Evolutionary conservation across 2,329 filamentous ascomycete species (phyloP), one percentile per base, ranked within the genome.

Genomic region (Berkeleyomyces rouxiae): DNA sequence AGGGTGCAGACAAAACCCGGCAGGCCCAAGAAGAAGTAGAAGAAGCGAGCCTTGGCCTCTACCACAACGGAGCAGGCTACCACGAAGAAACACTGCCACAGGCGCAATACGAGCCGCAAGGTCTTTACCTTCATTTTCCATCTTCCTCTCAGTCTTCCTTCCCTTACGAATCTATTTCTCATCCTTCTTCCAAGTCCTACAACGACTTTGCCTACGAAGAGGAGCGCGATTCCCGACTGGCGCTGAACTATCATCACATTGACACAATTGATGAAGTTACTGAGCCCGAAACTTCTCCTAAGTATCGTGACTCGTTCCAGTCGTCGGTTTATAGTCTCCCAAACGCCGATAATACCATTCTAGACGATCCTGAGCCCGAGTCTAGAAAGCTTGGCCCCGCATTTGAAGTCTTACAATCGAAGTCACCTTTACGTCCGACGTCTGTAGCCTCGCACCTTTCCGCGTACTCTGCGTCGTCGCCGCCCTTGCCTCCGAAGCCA

Each of bases 381-480:
- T 39, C 66, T 66, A 36, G 64, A 65, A 37, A 65, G 64, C 40
- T 46, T 64, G 55, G 61, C 60, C n/a, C 62, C 60, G 40, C 65
- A 42, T 55, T 65, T 51, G 49, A 67, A 49, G 46, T 47, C 46
- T 43, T 61, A 10, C 36, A 64, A 58, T 58, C 59, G n/a, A 57
- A 59, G 47, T 23, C 57, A 3, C n/a, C 49, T 44, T 39, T 59
- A n/a, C 57, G 57, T 33, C 57, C 57, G 36, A 47, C 47, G 7
- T 59, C 57, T 2, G 31, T 59, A 44, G 58, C 36, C 7, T 59
- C 55, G 9, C 61, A 53, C 23, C 42, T 47, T 23, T 59, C 61
- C 9, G 6, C 57, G 4, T 69, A 66, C 63, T 36, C 58, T 37
- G 49, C 58, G 10, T 68, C 67, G 71, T 75, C 68, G 73, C 75